Conservation (phyloP, 805 yeast genomes). For the Cyberlindnera japonica region DNA sequence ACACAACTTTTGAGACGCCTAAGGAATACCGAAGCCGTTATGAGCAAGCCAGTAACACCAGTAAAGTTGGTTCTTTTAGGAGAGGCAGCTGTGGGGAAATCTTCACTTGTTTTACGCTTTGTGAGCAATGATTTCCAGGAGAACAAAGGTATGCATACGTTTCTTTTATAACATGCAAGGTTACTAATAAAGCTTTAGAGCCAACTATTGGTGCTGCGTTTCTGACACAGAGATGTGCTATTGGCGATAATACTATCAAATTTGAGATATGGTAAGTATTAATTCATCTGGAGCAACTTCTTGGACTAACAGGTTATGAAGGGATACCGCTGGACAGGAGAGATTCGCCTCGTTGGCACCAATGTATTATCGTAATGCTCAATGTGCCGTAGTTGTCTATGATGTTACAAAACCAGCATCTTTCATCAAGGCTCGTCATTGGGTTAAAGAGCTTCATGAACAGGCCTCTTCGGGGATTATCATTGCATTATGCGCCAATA, state of each 20-base stretch:
- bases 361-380: constrained; percentile 96
- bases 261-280: constrained; percentile 73
- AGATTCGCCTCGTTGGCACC: constrained; percentile 95
- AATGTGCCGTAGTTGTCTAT: constrained; percentile 93
- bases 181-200: constrained; percentile 38
- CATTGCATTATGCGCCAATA: constrained; percentile 93
- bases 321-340: constrained; percentile 98
- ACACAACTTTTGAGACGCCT: too few species aligned
- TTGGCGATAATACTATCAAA: constrained; percentile 82
- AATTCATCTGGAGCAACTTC: background rate
- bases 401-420: constrained; percentile 94
- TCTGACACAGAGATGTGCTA: constrained; percentile 86
- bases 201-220: constrained; percentile 99
- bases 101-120: constrained; percentile 86
- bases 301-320: constrained; percentile 5
- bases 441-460: constrained; percentile 95
- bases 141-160: constrained; percentile 51
- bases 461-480: constrained; percentile 91
- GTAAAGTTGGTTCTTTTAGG: constrained; percentile 91
- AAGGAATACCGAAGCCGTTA: too few species aligned
- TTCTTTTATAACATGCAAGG: background rate
- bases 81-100: constrained; percentile 97
- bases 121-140: constrained; percentile 96
- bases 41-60: constrained; percentile 49
- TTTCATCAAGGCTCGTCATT: constrained; percentile 93